These are phyloP conservation scores for Mycena pura DNA, from an alignment of 768 basidiomycete genomes.

Conservation along the genomic window DNA sequence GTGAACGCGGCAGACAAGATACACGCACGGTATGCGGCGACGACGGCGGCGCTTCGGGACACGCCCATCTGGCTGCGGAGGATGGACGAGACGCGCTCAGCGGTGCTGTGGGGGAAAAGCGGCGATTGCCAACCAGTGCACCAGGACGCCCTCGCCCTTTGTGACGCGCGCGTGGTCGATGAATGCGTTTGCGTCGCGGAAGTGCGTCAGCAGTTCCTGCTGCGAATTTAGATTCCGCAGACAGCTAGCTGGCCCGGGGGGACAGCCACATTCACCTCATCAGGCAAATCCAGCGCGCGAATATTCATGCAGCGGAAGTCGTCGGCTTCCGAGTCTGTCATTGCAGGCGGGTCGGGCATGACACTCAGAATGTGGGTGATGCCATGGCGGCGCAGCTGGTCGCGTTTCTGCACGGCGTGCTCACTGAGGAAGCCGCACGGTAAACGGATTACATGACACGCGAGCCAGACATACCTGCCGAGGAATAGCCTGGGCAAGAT, in stretches of 20 bases:
- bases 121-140: slow-evolving; percentile 18
- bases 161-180: slow-evolving; percentile 1
- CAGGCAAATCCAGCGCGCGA: not conserved
- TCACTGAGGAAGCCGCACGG: not conserved
- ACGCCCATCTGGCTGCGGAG: slow-evolving; percentile 1
- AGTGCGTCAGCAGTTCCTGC: slow-evolving; percentile 3
- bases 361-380: slow-evolving; percentile 14
- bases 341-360: not conserved
- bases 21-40: slow-evolving; percentile 14
- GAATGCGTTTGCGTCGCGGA: slow-evolving; percentile 3
- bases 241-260: not conserved
- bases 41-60: slow-evolving; percentile 9
- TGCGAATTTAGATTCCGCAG: too few relatives aligned
- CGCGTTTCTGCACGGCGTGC: not conserved
- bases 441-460: not conserved
- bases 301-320: not conserved
- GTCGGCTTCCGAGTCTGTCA: not conserved
- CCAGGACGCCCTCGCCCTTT: not conserved
- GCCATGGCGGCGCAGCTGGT: not conserved
- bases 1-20: too few relatives aligned
- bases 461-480: slow-evolving; percentile 8
- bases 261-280: not conserved
- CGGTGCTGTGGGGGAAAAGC: too few relatives aligned
- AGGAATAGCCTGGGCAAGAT: slow-evolving; percentile 11
- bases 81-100: not conserved